Evolutionary conservation across 208 protist genomes (phyloP).

Genomic region (Trypanosoma vivax): DNA sequence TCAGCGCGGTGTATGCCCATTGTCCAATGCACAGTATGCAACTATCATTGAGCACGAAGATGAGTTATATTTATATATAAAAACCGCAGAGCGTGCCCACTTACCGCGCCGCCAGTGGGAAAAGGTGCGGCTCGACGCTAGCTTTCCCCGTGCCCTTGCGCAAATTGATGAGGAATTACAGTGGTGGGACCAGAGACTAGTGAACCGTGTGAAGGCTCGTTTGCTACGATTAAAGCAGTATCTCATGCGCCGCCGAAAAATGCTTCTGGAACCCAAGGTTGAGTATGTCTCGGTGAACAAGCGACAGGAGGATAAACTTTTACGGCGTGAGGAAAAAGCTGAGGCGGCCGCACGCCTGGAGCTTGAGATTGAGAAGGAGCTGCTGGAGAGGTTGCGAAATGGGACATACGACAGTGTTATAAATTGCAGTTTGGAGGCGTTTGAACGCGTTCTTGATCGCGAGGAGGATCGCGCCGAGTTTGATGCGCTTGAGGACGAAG

Average conservation of each 20-base stretch:
- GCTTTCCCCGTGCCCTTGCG: conserved; percentile 92
- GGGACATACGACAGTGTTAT: conserved; percentile 90
- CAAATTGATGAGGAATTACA: conserved; percentile 96
- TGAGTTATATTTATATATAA: conserved; percentile 97
- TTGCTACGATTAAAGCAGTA: conserved; percentile 97
- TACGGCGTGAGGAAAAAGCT: conserved; percentile 94
- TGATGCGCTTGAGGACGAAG: conserved; percentile 65
- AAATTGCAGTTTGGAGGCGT: conserved; percentile 85
- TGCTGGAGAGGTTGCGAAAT: conserved; percentile 94
- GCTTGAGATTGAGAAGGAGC: conserved; percentile 95
- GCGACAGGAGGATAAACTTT: conserved; percentile 95
- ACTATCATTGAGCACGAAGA: conserved; percentile 97
- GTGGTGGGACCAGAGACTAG: conserved; percentile 93
- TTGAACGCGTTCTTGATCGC: conserved; percentile 82
- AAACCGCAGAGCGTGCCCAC: conserved; percentile 98
- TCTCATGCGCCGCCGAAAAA: conserved; percentile 96
- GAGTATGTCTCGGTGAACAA: conserved; percentile 96
- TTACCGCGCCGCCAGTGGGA: conserved; percentile 97
- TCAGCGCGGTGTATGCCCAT: conserved; percentile 94
- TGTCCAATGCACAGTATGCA: conserved; percentile 98
- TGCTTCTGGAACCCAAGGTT: conserved; percentile 88
- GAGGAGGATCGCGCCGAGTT: conserved; percentile 80
- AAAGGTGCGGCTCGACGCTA: conserved; percentile 94
- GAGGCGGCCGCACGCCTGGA: conserved; percentile 95
- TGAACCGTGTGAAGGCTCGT: conserved; percentile 97